phyloP scores from a whole-genome alignment of 2,329 filamentous ascomycete species.

The Cordyceps sp. region DNA sequence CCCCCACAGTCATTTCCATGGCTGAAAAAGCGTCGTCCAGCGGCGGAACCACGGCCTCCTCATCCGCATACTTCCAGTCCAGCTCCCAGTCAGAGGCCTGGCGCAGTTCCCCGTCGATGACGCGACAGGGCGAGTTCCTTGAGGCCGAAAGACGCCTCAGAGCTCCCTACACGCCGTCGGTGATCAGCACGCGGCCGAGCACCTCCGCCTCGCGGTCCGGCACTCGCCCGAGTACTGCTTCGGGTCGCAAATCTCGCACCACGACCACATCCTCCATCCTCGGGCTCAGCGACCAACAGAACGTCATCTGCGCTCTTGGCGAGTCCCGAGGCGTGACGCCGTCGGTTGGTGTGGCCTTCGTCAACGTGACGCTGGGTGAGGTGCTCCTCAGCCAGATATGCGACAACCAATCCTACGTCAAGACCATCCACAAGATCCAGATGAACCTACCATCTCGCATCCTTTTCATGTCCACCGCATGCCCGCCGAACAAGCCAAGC shows the following conservation, averaged over 20 bases:
- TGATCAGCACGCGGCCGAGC: conserved; percentile 5
- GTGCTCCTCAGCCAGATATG: conserved; percentile 78
- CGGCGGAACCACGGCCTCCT: too few relatives aligned
- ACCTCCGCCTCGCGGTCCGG: conserved; percentile 7
- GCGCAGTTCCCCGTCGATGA: background rate
- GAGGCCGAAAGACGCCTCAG: background rate
- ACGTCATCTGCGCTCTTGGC: conserved; percentile 74
- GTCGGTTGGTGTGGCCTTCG: conserved; percentile 68
- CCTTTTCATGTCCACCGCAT: conserved; percentile 58
- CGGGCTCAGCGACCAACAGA: conserved; percentile 37
- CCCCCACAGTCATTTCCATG: too few relatives aligned
- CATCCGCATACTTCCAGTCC: conserved; percentile 10
- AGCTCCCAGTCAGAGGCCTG: background rate
- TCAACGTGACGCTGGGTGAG: conserved; percentile 75
- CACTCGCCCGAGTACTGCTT: conserved; percentile 20
- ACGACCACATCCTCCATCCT: conserved; percentile 19
- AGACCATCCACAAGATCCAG: conserved; percentile 71
- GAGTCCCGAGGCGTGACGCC: conserved; percentile 80
- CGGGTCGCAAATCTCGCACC: conserved; percentile 27
- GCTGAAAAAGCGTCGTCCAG: too few relatives aligned
- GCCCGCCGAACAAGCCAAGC: conserved; percentile 47
- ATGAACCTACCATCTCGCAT: conserved; percentile 69
- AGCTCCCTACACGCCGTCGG: conserved; percentile 4
- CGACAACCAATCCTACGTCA: conserved; percentile 82
- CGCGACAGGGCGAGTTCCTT: background rate